These are phyloP conservation scores for Kazachstania africana DNA, from an alignment of 805 yeast genomes.

Conservation along the genomic window DNA sequence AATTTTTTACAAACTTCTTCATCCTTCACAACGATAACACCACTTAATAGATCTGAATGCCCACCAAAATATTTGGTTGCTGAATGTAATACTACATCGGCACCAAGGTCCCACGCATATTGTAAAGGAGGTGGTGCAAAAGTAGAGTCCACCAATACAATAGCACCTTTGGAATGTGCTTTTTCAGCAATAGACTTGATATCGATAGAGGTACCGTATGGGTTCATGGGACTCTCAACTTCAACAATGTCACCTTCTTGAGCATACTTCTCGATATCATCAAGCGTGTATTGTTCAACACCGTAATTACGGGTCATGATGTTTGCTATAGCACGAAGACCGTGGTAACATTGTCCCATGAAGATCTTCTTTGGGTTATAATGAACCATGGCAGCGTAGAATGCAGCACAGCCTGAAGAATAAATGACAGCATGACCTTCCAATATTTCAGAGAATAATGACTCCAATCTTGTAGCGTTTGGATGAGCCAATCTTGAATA, in stretches of 20 bases:
- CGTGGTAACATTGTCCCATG: conserved; percentile 75
- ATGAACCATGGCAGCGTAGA: conserved; percentile 56
- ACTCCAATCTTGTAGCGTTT: conserved; percentile 54
- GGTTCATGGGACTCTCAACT: conserved; percentile 80
- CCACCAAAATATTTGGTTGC: conserved; percentile 91
- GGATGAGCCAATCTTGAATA: conserved; percentile 75
- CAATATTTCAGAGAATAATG: conserved; percentile 44
- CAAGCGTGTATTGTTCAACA: conserved; percentile 36
- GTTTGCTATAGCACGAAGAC: conserved; percentile 59
- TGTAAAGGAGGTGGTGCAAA: conserved; percentile 88
- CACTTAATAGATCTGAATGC: conserved; percentile 80
- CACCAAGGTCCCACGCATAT: conserved; percentile 71
- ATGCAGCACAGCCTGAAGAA: conserved; percentile 71
- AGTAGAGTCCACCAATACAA: conserved; percentile 65
- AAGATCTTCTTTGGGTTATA: conserved; percentile 62
- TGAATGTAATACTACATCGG: conserved; percentile 77
- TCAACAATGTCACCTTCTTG: conserved; percentile 64
- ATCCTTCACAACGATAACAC: conserved; percentile 59
- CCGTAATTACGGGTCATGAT: conserved; percentile 51
- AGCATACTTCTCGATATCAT: conserved; percentile 35
- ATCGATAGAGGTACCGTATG: conserved; percentile 57
- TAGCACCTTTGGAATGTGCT: conserved; percentile 71
- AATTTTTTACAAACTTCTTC: conserved; percentile 34
- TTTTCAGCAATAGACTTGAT: conserved; percentile 48
- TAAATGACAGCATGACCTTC: conserved; percentile 58